Conservation (phyloP, 257 asterid genomes). For the Scutellaria barbata region DNA sequence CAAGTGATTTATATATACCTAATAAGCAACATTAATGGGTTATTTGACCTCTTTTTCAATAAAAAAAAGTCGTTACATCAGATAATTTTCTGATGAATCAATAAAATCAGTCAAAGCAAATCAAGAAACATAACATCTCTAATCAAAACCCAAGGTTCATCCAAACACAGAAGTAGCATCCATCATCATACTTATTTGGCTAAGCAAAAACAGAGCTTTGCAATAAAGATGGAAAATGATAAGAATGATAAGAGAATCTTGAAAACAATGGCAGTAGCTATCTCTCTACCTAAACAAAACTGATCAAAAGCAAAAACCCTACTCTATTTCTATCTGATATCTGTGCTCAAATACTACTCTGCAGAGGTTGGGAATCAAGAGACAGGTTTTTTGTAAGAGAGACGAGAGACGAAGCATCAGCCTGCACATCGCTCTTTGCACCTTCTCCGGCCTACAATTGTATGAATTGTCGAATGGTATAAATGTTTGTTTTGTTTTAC, state of each 20-base stretch:
- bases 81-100: neutral
- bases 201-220: neutral
- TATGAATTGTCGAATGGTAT: neutral
- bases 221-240: neutral
- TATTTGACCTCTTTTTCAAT: too few species aligned
- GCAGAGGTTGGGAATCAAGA: conserved; percentile 46
- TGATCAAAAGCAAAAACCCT: neutral
- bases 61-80: too few species aligned
- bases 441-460: conserved; percentile 38
- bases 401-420: conserved; percentile 47
- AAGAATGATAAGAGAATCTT: neutral
- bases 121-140: neutral
- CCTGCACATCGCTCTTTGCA: conserved; percentile 27
- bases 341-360: conserved; percentile 42
- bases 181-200: neutral
- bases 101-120: neutral
- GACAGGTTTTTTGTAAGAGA: conserved; percentile 58
- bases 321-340: conserved; percentile 8
- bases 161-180: neutral
- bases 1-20: too few species aligned
- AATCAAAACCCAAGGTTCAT: neutral
- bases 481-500: neutral
- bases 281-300: conserved; percentile 28
- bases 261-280: neutral
- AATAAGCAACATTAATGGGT: too few species aligned